These are phyloP conservation scores for Pythium biforme DNA, from an alignment of 352 stramenopile species.

Conservation along the genomic window DNA sequence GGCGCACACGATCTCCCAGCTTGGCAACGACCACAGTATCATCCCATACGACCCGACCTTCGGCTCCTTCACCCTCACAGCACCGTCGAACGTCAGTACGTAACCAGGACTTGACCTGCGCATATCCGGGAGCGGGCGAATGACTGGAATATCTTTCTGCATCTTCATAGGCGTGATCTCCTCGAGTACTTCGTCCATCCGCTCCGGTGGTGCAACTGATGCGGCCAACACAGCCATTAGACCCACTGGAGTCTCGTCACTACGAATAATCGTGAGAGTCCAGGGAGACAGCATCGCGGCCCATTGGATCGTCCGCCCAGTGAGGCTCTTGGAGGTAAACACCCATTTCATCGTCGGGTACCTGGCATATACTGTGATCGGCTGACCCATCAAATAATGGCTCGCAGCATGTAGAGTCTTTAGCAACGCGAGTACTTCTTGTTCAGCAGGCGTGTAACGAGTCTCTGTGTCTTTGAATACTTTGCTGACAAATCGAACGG, in stretches of 20 bases:
- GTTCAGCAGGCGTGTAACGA: conserved; percentile 2
- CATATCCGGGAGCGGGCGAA: conserved; percentile 3
- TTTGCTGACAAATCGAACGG: conserved; percentile 14
- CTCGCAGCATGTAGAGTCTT: conserved; percentile 5
- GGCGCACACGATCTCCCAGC: not conserved
- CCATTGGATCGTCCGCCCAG: conserved; percentile 9
- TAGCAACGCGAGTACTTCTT: conserved; percentile 21
- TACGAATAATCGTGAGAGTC: conserved; percentile 9
- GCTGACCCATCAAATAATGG: conserved; percentile 4
- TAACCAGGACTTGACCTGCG: not conserved
- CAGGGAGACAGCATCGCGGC: conserved; percentile 10
- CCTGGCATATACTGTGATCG: conserved; percentile 12
- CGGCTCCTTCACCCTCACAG: not conserved
- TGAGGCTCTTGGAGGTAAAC: conserved; percentile 10
- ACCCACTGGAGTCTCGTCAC: not conserved
- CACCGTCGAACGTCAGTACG: conserved; percentile 13
- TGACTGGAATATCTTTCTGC: not conserved
- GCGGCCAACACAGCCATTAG: conserved; percentile 2
- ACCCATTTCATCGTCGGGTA: conserved; percentile 18
- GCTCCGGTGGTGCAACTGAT: not conserved
- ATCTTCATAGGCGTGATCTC: conserved; percentile 9
- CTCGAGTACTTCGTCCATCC: not conserved
- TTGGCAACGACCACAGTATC: not conserved
- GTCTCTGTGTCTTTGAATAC: conserved; percentile 15
- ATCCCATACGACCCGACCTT: not conserved